Percentiles rank a stretch among this genome's conserved stretches.
Evolutionary conservation across 2,329 filamentous ascomycete genomes (phyloP).

Genomic region (Cladosporium colombiae): DNA sequence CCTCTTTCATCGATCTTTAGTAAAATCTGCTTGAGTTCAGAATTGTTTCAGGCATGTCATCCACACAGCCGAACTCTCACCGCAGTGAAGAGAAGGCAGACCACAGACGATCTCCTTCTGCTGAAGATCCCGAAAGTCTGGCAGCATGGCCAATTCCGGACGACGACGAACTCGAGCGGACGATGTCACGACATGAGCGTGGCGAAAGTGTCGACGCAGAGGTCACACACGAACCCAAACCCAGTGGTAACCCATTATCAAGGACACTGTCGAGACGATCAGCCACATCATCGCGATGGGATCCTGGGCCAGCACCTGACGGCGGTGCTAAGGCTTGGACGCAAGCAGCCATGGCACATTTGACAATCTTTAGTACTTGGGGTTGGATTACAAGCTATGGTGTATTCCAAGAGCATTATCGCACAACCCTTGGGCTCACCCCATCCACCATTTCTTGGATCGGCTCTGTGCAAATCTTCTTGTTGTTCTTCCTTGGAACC

Average conservation of each 20-base stretch:
- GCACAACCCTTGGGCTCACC: constrained; percentile 33
- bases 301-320: constrained; percentile 45
- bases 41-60: not conserved
- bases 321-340: constrained; percentile 42
- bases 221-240: not conserved
- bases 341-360: constrained; percentile 33
- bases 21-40: not conserved
- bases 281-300: constrained; percentile 30
- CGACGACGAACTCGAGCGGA: constrained; percentile 17
- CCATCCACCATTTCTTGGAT: constrained; percentile 55
- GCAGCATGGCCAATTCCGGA: constrained; percentile 20
- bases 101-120: not conserved
- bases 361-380: constrained; percentile 39
- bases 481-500: constrained; percentile 54
- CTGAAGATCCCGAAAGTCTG: constrained; percentile 10
- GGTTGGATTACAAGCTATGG: constrained; percentile 24
- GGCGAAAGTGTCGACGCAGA: not conserved
- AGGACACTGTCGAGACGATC: constrained; percentile 32
- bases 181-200: constrained; percentile 4
- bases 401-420: constrained; percentile 48
- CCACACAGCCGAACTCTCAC: not conserved
- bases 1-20: not conserved
- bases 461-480: constrained; percentile 54
- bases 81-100: constrained; percentile 6
- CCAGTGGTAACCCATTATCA: constrained; percentile 18